Evolutionary conservation across 116 monocot species (phyloP).

Genomic region (Phalaenopsis hybrid): DNA sequence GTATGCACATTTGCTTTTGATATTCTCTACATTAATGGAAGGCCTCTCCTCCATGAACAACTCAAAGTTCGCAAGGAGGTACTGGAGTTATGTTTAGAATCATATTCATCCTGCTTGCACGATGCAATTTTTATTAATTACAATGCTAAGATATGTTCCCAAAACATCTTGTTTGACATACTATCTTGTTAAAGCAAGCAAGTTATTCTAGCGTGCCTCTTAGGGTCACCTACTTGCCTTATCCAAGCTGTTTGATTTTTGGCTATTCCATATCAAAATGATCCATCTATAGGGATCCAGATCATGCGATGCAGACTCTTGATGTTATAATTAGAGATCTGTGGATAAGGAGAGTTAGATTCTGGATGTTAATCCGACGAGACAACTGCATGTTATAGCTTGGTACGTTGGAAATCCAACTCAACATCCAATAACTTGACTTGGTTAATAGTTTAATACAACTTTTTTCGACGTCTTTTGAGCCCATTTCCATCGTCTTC

Average conservation of each 20-base stretch:
- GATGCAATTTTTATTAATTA: neutral
- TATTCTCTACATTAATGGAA: slow-evolving; percentile 78
- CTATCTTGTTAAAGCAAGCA: neutral
- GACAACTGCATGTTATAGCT: neutral
- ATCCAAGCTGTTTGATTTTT: neutral
- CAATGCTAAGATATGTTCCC: neutral
- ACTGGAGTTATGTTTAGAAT: slow-evolving; percentile 8
- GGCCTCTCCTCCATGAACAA: slow-evolving; percentile 85
- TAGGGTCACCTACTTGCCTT: neutral
- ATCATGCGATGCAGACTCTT: neutral
- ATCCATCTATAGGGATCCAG: neutral
- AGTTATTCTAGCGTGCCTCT: neutral
- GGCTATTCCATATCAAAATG: neutral
- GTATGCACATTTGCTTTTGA: slow-evolving; percentile 97
- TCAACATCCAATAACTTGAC: neutral
- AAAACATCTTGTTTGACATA: neutral
- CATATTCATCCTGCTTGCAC: neutral
- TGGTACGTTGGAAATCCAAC: neutral
- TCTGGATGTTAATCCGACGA: neutral
- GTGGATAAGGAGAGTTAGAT: neutral
- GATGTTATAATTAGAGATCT: neutral
- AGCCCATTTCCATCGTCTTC: neutral
- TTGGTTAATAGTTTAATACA: neutral
- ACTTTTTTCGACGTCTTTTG: neutral
- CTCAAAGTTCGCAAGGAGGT: slow-evolving; percentile 96